These are phyloP conservation scores for Azolla pinnata DNA, from an alignment of 75 land plant genomes.

Conservation along the genomic window DNA sequence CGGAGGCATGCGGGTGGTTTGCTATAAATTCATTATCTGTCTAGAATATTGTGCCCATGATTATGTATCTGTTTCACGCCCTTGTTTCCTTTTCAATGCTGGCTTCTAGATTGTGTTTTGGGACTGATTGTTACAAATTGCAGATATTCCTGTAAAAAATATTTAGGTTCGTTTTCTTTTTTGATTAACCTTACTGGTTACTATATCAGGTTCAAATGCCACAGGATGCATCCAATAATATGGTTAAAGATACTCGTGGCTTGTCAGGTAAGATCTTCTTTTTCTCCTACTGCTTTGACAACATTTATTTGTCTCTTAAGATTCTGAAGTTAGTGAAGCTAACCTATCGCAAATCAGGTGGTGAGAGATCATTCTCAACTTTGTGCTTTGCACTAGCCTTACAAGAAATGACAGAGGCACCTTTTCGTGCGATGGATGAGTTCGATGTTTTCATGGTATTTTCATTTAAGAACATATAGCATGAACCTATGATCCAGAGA, in stretches of 20 bases:
- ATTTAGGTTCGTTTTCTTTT: no score
- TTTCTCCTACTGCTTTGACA: neutral
- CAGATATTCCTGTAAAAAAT: no score
- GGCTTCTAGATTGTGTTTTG: no score
- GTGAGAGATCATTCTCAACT: constrained; percentile 92
- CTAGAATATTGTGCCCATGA: no score
- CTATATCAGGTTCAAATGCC: constrained; percentile 99
- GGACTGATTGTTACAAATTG: no score
- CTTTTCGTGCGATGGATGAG: constrained; percentile 99
- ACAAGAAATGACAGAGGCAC: constrained; percentile 97
- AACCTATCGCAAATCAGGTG: constrained; percentile 36
- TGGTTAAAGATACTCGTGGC: constrained; percentile 81
- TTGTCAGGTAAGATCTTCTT: constrained; percentile 55
- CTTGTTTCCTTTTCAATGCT: no score
- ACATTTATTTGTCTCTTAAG: neutral
- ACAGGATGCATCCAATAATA: constrained; percentile 72
- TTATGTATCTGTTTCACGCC: no score
- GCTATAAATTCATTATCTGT: no score
- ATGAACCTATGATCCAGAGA: no score
- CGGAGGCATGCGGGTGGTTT: no score
- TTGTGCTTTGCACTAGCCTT: constrained; percentile 88
- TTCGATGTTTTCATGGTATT: constrained; percentile 98
- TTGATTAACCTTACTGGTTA: no score
- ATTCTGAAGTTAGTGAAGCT: neutral
- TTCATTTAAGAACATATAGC: no score